These are phyloP conservation scores for Aspergillus bombycis DNA, from an alignment of 2,329 filamentous ascomycete genomes.

Conservation along the genomic window DNA sequence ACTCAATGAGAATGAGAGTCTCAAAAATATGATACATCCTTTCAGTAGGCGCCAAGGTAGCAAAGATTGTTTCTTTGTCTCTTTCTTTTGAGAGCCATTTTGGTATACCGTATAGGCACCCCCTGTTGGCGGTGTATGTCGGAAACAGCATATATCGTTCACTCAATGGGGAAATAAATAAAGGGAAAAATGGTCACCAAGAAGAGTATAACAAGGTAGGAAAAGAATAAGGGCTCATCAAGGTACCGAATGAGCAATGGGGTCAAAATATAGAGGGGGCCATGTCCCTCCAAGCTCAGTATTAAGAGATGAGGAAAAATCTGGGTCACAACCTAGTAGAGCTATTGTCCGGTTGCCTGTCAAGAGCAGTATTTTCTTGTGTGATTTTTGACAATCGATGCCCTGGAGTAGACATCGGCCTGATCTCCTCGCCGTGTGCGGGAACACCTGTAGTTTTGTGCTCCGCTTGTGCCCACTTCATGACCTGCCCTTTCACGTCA, in stretches of 20 bases:
- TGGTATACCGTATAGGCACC: not conserved
- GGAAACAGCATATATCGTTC: not conserved
- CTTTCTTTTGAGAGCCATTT: not conserved
- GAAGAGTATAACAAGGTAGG: not conserved
- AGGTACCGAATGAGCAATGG: not conserved
- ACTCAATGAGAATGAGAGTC: not conserved
- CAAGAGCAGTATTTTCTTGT: not conserved
- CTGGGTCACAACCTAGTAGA: not conserved
- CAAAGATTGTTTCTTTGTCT: not conserved
- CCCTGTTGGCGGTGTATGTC: not conserved
- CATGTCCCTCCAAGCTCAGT: not conserved
- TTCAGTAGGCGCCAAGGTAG: not conserved
- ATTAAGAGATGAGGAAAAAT: not conserved
- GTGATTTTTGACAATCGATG: not conserved
- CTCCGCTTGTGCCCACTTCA: slow-evolving; percentile 39
- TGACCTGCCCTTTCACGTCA: slow-evolving; percentile 41
- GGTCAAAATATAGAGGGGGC: not conserved
- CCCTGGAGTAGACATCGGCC: not conserved
- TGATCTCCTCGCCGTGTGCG: not conserved
- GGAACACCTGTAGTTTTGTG: slow-evolving; percentile 14
- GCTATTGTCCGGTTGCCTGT: not conserved
- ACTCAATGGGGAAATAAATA: not conserved
- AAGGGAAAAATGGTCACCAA: not conserved
- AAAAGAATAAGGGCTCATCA: not conserved
- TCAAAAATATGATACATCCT: not conserved